These are phyloP conservation scores for Mycena rebaudengoi DNA, from an alignment of 768 basidiomycete genomes.

Conservation along the genomic window DNA sequence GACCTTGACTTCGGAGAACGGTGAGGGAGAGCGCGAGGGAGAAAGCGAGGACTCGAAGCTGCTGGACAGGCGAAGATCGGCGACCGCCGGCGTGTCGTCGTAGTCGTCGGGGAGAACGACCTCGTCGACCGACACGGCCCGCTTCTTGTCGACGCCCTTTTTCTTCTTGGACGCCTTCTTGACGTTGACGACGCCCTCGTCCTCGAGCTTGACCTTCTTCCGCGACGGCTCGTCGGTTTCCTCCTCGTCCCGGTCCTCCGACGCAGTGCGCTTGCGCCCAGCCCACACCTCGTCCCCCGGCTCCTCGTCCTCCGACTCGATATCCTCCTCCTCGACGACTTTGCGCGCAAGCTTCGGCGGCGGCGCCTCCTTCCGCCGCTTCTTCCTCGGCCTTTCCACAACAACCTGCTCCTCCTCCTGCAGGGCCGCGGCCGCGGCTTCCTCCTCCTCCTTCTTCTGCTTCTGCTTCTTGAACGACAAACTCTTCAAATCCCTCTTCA, in stretches of 20 bases:
- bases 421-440: conserved; percentile 39
- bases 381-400: conserved; percentile 64
- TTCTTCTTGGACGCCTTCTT: conserved; percentile 52
- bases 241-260: conserved; percentile 49
- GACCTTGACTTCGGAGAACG: conserved; percentile 43
- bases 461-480: conserved; percentile 59
- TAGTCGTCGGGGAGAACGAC: conserved; percentile 62
- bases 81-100: conserved; percentile 56
- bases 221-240: conserved; percentile 13
- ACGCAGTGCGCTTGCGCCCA: conserved; percentile 54
- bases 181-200: conserved; percentile 14
- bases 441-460: conserved; percentile 49
- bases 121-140: conserved; percentile 50
- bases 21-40: conserved; percentile 62
- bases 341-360: conserved; percentile 44
- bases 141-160: conserved; percentile 47
- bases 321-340: conserved; percentile 51
- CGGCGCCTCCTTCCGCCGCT: conserved; percentile 58
- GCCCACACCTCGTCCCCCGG: conserved; percentile 38
- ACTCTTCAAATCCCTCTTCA: conserved; percentile 54
- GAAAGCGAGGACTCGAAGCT: conserved; percentile 55
- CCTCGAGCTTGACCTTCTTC: conserved; percentile 29
- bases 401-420: conserved; percentile 46
- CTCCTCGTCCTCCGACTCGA: conserved; percentile 72
- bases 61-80: conserved; percentile 58